Conservation (phyloP, 2,329 filamentous ascomycete genomes). For the Fusarium torulosum region DNA sequence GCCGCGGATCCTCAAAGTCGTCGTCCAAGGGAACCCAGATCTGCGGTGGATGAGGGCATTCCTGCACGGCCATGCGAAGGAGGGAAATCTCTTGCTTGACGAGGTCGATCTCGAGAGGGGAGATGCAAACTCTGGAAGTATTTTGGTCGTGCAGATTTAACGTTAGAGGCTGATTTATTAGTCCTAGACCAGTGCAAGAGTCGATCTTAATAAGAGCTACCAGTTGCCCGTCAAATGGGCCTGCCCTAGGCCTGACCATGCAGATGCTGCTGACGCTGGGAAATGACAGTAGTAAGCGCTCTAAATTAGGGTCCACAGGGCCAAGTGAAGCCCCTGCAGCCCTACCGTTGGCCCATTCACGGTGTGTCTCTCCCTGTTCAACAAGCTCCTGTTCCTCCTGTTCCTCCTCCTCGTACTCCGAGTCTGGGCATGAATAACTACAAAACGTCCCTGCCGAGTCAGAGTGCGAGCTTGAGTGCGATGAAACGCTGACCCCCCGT, state of each 20-base stretch:
- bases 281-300: constrained; percentile 57
- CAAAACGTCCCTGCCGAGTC: constrained; percentile 29
- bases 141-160: constrained; percentile 41
- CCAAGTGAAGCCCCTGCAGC: constrained; percentile 17
- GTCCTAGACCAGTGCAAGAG: constrained; percentile 23
- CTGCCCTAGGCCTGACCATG: constrained; percentile 62
- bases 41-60: constrained; percentile 57
- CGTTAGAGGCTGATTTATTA: neutral
- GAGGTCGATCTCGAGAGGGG: constrained; percentile 55
- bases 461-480: neutral
- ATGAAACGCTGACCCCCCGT: neutral
- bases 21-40: constrained; percentile 62
- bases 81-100: constrained; percentile 58
- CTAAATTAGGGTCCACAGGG: constrained; percentile 43
- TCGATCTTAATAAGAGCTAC: constrained; percentile 61
- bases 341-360: constrained; percentile 8
- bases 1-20: constrained; percentile 46
- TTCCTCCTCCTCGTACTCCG: neutral
- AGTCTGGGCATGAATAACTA: constrained; percentile 1
- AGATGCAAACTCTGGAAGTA: constrained; percentile 28
- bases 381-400: neutral
- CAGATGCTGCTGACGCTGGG: constrained; percentile 57
- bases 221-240: constrained; percentile 63
- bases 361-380: constrained; percentile 1
- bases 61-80: constrained; percentile 57